Evolutionary conservation across 1,284 basidiomycete genomes (phyloP), one percentile per base, ranked within the genome.

Genomic region (Agroathelia rolfsii): DNA sequence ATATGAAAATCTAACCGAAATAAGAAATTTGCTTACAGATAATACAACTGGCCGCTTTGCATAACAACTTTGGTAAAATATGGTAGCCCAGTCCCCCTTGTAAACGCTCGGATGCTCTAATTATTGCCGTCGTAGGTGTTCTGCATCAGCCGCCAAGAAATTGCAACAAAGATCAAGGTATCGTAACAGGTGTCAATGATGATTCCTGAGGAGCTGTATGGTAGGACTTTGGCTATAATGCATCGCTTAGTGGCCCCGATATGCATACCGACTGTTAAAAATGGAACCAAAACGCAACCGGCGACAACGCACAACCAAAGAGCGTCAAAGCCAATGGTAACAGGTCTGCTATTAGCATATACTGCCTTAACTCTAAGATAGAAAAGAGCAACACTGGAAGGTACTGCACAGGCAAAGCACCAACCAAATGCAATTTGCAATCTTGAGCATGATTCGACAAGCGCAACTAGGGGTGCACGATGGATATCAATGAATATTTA

Each of bases 221-320:
- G 22, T 14, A 46, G 40, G 1, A 48, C 42, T 5, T 22, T 19
- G 5, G 40, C 39, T 17, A 47, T 45, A 6, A 50, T 40, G 36
- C 57, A 60, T 13, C 51, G 46, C 3, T 47, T 41, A 6, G 51
- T 52, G 1, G 42, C 38, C 4, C 49, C 53, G 18, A 58, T 50
- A 25, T 49, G 42, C n/a, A n/a, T n/a, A n/a, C n/a, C n/a, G n/a
- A n/a, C n/a, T n/a, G n/a, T n/a, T n/a, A n/a, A 50, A 18, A 47
- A 35, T 0, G 49, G 44, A 1, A 49, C 36, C 0, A 47, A 47
- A 8, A 53, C 24, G 14, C 43, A 38, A 7, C 24, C 13, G 5
- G 37, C 55, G 13, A 52, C 34, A 3, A 52, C 50, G 6, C 35
- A 25, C 8, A 61, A 41, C 56, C 58, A 61, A 1, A 61, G 32